Evolutionary conservation across 805 yeast species (phyloP).

Genomic region (Wickerhamiella siamensis): DNA sequence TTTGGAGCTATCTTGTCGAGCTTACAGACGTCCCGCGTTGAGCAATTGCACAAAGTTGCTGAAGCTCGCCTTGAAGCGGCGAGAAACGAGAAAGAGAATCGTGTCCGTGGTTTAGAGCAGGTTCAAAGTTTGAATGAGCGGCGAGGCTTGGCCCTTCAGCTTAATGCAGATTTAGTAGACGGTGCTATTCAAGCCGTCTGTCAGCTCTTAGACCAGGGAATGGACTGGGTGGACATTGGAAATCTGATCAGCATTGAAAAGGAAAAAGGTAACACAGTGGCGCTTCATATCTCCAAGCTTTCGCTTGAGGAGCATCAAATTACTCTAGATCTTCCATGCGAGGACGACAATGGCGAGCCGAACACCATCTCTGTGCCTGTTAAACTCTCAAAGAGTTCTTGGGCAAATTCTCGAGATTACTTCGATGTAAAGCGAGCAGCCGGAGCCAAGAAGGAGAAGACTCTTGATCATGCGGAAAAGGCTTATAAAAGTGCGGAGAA

Average conservation of each 20-base stretch:
- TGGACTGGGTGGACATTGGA: slow-evolving; percentile 90
- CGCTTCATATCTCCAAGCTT: slow-evolving; percentile 48
- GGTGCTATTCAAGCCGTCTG: slow-evolving; percentile 57
- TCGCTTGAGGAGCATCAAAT: slow-evolving; percentile 57
- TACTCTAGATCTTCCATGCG: slow-evolving; percentile 39
- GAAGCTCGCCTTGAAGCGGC: slow-evolving; percentile 62
- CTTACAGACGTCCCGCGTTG: slow-evolving; percentile 57
- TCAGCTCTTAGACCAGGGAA: slow-evolving; percentile 56
- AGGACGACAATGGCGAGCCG: slow-evolving; percentile 25
- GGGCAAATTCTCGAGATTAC: slow-evolving; percentile 75
- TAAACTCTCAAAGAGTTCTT: slow-evolving; percentile 59
- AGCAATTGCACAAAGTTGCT: slow-evolving; percentile 44
- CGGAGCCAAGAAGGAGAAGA: slow-evolving; percentile 62
- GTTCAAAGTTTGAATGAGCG: slow-evolving; percentile 49
- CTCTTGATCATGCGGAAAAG: slow-evolving; percentile 57
- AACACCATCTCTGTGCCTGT: slow-evolving; percentile 41
- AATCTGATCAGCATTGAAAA: slow-evolving; percentile 58
- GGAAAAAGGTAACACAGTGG: slow-evolving; percentile 46
- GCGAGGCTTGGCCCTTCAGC: slow-evolving; percentile 62
- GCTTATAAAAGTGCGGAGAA: slow-evolving; percentile 76
- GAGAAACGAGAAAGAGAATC: slow-evolving; percentile 51
- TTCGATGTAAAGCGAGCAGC: slow-evolving; percentile 67
- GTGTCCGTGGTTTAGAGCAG: slow-evolving; percentile 47
- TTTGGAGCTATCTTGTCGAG: slow-evolving; percentile 77
- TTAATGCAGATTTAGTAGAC: slow-evolving; percentile 56